phyloP scores from a whole-genome alignment of 2,329 filamentous ascomycete species.

The Talaromyces verruculosus region DNA sequence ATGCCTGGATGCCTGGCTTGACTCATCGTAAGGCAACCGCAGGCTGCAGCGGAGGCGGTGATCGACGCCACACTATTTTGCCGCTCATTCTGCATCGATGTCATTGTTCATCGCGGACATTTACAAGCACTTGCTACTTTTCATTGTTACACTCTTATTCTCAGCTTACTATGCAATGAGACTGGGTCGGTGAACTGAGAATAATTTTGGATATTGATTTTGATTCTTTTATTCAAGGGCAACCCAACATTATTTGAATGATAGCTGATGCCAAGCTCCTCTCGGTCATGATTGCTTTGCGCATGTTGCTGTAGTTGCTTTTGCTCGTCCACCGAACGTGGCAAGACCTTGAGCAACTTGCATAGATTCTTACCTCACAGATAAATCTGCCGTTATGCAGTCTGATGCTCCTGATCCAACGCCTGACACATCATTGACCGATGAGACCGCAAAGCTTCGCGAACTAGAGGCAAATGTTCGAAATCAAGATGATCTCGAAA shows the following conservation, averaged over 20 bases:
- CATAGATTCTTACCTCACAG: neutral
- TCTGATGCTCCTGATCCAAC: neutral
- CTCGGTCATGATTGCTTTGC: slow-evolving; percentile 3
- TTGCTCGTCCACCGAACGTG: neutral
- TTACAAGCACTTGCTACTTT: too few relatives aligned
- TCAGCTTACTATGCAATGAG: neutral
- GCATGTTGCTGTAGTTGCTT: neutral
- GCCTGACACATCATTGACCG: slow-evolving; percentile 1
- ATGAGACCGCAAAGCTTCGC: slow-evolving; percentile 62
- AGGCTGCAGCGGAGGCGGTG: slow-evolving; percentile 16
- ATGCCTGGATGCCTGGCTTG: slow-evolving; percentile 4
- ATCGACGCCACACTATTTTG: slow-evolving; percentile 19
- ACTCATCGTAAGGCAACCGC: slow-evolving; percentile 17
- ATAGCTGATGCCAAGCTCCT: neutral
- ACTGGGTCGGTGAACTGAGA: too few relatives aligned
- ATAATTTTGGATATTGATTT: too few relatives aligned
- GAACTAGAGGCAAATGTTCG: slow-evolving; percentile 69
- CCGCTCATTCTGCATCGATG: slow-evolving; percentile 9
- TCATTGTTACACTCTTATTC: neutral
- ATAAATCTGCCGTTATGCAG: neutral
- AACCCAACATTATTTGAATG: neutral
- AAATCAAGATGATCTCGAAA: slow-evolving; percentile 85
- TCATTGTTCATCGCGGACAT: slow-evolving; percentile 9
- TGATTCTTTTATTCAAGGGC: too few relatives aligned
- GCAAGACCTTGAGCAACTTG: neutral